These are phyloP conservation scores for Mucor indicus DNA, from an alignment of 371 early-diverging fungal species.

Conservation along the genomic window DNA sequence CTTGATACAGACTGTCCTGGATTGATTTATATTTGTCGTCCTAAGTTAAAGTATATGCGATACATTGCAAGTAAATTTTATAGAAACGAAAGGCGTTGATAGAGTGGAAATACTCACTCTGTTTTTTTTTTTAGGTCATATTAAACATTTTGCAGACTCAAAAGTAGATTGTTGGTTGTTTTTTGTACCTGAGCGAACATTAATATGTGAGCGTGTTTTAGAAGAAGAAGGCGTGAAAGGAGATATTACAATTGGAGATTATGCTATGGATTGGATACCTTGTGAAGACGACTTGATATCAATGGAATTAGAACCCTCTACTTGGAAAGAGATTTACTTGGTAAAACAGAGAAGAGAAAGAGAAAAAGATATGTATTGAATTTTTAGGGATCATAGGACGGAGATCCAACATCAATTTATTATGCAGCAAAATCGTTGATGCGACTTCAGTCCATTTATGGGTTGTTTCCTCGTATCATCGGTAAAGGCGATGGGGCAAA, in stretches of 20 bases:
- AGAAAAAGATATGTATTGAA: neutral
- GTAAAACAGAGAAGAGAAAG: too few species aligned
- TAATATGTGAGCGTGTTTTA: constrained; percentile 83
- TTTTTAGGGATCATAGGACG: constrained; percentile 52
- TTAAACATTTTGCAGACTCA: constrained; percentile 28
- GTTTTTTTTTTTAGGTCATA: constrained; percentile 30
- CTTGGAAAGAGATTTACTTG: constrained; percentile 81
- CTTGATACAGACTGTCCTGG: constrained; percentile 68
- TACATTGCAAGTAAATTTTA: constrained; percentile 71
- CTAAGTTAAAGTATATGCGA: constrained; percentile 74
- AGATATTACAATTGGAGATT: constrained; percentile 82
- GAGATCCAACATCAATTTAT: constrained; percentile 78
- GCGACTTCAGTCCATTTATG: constrained; percentile 84
- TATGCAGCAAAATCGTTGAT: constrained; percentile 81
- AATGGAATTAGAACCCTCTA: constrained; percentile 73
- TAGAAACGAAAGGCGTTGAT: neutral
- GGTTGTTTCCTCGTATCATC: constrained; percentile 82
- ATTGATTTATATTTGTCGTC: constrained; percentile 82
- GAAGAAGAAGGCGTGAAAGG: constrained; percentile 92
- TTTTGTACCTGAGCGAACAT: constrained; percentile 86
- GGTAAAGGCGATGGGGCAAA: constrained; percentile 89
- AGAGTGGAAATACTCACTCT: too few species aligned
- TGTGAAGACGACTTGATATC: constrained; percentile 90
- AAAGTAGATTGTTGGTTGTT: constrained; percentile 67
- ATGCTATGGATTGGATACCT: constrained; percentile 86